Evolutionary conservation across 305 asterid genomes (phyloP).

Genomic region (Fraxinus latifolia): DNA sequence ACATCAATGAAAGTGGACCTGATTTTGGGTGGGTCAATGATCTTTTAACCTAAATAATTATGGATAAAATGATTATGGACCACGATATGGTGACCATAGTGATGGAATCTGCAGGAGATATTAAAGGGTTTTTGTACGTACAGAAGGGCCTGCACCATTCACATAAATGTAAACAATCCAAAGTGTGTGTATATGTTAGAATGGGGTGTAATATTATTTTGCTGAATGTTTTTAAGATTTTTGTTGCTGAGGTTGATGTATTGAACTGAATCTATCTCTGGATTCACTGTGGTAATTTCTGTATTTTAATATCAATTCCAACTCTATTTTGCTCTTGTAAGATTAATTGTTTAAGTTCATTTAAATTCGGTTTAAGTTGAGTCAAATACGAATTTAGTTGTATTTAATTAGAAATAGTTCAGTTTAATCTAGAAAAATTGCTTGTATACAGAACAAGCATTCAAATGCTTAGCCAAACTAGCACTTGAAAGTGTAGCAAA

Average conservation of each 20-base stretch:
- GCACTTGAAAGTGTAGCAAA: background rate
- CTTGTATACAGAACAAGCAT: background rate
- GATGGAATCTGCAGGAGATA: background rate
- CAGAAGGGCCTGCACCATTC: background rate
- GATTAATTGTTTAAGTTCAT: background rate
- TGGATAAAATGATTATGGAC: background rate
- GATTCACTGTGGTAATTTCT: background rate
- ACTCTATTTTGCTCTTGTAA: background rate
- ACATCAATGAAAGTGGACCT: conserved; percentile 47
- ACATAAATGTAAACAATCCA: background rate
- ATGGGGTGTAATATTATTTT: background rate
- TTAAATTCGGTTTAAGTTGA: too few relatives aligned
- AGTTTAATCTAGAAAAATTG: background rate
- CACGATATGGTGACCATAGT: background rate
- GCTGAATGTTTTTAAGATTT: background rate
- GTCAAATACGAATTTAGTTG: background rate
- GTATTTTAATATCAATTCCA: background rate
- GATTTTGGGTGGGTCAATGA: conserved; percentile 90
- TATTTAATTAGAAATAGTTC: background rate
- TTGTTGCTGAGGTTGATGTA: background rate
- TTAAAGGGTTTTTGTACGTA: conserved; percentile 22
- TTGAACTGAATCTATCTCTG: background rate
- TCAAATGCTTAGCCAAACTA: background rate
- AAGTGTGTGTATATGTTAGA: background rate
- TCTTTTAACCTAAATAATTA: conserved; percentile 45